Conservation (phyloP, 352 stramenopile species). For the Globisporangium apiculatum region DNA sequence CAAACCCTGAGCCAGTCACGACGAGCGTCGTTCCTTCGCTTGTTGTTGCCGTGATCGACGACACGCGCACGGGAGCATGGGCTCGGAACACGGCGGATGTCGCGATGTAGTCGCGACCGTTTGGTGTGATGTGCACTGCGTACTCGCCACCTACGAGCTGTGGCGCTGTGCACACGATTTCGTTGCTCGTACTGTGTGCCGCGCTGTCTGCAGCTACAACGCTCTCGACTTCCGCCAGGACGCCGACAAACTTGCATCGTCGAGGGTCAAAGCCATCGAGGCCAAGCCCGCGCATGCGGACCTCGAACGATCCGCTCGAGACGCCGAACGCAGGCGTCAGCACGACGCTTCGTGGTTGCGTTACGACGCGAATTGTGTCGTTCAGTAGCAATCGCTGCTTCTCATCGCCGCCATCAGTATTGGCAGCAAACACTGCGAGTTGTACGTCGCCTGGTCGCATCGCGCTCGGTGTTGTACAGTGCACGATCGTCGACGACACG, state of each 20-base stretch:
- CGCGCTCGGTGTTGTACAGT: slow-evolving; percentile 16
- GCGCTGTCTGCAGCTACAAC: not conserved
- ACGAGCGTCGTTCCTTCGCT: slow-evolving; percentile 12
- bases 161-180: slow-evolving; percentile 19
- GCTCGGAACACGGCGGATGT: slow-evolving; percentile 15
- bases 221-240: not conserved
- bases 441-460: slow-evolving; percentile 7
- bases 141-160: slow-evolving; percentile 19
- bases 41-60: slow-evolving; percentile 16
- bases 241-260: slow-evolving; percentile 8
- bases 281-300: slow-evolving; percentile 10
- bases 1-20: slow-evolving; percentile 26
- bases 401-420: not conserved
- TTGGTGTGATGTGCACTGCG: slow-evolving; percentile 25
- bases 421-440: slow-evolving; percentile 12
- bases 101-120: slow-evolving; percentile 25
- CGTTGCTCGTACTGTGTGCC: not conserved
- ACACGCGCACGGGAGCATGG: slow-evolving; percentile 18
- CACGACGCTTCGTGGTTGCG: slow-evolving; percentile 1
- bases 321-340: slow-evolving; percentile 24
- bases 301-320: slow-evolving; percentile 15
- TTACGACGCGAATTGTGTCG: slow-evolving; percentile 16
- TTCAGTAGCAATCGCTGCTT: slow-evolving; percentile 15
- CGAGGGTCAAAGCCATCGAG: not conserved
- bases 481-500: slow-evolving; percentile 16